Percentiles rank a stretch among this genome's conserved stretches.
phyloP scores from a whole-genome alignment of 1,284 basidiomycete species.

The Grifola frondosa region DNA sequence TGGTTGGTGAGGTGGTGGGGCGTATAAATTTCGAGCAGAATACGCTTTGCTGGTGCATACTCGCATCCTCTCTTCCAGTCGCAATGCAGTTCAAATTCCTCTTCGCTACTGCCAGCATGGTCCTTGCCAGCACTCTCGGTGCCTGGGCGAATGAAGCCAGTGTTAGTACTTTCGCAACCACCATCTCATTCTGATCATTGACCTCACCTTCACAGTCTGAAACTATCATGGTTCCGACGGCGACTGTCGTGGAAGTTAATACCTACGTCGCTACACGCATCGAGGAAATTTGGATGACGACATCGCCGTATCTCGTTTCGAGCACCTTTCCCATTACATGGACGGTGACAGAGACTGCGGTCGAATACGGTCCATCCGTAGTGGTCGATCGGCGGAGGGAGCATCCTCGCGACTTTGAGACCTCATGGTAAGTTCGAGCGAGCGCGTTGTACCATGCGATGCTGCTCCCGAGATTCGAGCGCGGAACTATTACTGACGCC shows the following conservation, averaged over 20 bases:
- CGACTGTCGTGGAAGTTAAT: constrained; percentile 16
- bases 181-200: no score
- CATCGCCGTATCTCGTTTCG: constrained; percentile 15
- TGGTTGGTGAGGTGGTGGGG: constrained; percentile 3
- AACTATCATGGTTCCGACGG: constrained; percentile 19
- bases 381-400: constrained; percentile 10
- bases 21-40: constrained; percentile 13
- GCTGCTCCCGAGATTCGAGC: no score
- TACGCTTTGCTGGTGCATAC: constrained; percentile 8
- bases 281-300: constrained; percentile 15
- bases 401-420: constrained; percentile 19
- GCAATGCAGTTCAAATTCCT: constrained; percentile 17
- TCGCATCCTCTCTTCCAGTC: constrained; percentile 6
- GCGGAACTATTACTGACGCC: no score
- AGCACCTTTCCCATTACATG: constrained; percentile 17
- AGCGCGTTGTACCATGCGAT: no score
- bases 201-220: constrained; percentile 3
- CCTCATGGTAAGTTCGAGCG: constrained; percentile 4
- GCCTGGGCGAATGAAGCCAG: constrained; percentile 7
- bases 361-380: constrained; percentile 13
- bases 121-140: constrained; percentile 10
- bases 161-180: background rate
- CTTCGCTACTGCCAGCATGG: constrained; percentile 13
- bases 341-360: constrained; percentile 15
- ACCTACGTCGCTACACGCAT: constrained; percentile 19